Evolutionary conservation across 2,329 filamentous ascomycete species (phyloP).

Genomic region (Chrysosporium queenslandicum): DNA sequence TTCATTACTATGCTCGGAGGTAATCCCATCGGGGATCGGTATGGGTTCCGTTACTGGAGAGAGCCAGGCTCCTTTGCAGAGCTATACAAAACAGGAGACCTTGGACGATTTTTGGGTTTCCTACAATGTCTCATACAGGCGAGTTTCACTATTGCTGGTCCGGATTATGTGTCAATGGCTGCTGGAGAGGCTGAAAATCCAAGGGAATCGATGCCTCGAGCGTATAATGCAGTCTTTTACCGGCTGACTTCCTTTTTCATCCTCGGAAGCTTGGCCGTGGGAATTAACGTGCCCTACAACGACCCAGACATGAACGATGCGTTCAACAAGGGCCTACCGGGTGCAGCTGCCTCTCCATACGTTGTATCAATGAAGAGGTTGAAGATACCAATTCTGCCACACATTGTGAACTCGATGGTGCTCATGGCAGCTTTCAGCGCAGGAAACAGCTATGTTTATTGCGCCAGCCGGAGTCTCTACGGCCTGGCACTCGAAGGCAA

Average conservation of each 20-base stretch:
- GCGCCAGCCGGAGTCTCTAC: slow-evolving; percentile 57
- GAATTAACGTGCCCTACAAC: slow-evolving; percentile 61
- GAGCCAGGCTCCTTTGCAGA: slow-evolving; percentile 60
- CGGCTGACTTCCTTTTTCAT: slow-evolving; percentile 67
- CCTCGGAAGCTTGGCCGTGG: slow-evolving; percentile 60
- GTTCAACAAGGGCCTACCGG: slow-evolving; percentile 49
- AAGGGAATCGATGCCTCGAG: slow-evolving; percentile 57
- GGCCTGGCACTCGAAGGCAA: slow-evolving; percentile 60
- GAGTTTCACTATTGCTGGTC: slow-evolving; percentile 57
- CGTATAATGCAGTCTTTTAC: slow-evolving; percentile 71
- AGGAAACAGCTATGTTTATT: slow-evolving; percentile 59
- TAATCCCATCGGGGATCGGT: slow-evolving; percentile 60
- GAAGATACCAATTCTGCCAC: slow-evolving; percentile 52
- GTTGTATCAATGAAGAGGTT: slow-evolving; percentile 57
- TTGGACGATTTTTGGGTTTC: slow-evolving; percentile 68
- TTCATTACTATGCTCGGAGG: slow-evolving; percentile 76
- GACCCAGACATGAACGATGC: slow-evolving; percentile 52
- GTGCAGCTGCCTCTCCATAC: slow-evolving; percentile 64
- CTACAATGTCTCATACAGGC: slow-evolving; percentile 63
- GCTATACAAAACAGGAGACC: slow-evolving; percentile 51
- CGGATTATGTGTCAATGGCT: slow-evolving; percentile 55
- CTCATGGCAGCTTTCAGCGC: slow-evolving; percentile 59
- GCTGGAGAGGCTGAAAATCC: slow-evolving; percentile 65
- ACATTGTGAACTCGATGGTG: slow-evolving; percentile 64
- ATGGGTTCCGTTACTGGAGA: slow-evolving; percentile 61